These are phyloP conservation scores for Geranium brycei DNA, from an alignment of 345 rosid species.

Conservation along the genomic window DNA sequence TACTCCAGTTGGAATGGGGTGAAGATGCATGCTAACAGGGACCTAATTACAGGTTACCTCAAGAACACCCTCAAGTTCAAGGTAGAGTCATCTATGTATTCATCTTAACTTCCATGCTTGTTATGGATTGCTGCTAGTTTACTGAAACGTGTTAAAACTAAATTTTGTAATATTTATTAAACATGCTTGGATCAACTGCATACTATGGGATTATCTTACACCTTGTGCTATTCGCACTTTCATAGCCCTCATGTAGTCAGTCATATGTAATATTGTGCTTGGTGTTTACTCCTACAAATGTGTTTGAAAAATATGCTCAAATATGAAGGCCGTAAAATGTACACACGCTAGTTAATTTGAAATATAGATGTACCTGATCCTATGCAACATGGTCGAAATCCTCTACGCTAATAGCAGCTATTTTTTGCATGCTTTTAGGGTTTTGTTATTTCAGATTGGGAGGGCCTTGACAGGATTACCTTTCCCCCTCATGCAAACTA, in stretches of 20 bases:
- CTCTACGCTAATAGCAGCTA: no score
- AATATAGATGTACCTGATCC: no score
- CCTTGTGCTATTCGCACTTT: constrained; percentile 9
- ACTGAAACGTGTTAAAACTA: no score
- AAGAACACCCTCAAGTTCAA: constrained; percentile 68
- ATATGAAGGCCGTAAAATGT: no score
- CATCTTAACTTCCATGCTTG: neutral
- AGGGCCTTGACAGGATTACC: constrained; percentile 81
- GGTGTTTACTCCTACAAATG: no score
- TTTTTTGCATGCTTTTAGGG: constrained; percentile 27
- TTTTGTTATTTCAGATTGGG: constrained; percentile 92
- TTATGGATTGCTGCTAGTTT: no score
- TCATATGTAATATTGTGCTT: no score
- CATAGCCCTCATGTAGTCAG: no score
- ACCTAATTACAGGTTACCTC: constrained; percentile 65
- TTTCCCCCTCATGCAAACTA: constrained; percentile 62
- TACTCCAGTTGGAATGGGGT: constrained; percentile 93
- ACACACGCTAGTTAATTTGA: no score
- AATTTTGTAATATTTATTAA: neutral
- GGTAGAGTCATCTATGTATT: constrained; percentile 22
- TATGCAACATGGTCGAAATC: no score
- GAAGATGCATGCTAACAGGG: constrained; percentile 83
- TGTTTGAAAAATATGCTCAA: no score
- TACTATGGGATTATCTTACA: neutral
- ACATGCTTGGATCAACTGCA: neutral